phyloP scores from a whole-genome alignment of 768 basidiomycete species.

The Macrolepiota dolichaula region DNA sequence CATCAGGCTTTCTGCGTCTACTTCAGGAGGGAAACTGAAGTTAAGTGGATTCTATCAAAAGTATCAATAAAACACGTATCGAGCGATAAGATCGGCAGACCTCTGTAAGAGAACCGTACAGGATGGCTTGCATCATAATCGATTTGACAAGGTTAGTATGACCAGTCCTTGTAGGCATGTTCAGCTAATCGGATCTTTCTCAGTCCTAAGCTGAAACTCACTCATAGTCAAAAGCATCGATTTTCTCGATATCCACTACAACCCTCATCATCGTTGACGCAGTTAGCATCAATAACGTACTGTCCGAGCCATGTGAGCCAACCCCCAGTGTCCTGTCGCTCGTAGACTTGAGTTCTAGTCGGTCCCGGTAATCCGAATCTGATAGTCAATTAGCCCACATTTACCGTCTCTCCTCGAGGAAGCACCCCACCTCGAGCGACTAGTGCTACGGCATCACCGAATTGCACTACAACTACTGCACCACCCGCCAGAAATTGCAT shows the following conservation, averaged over 20 bases:
- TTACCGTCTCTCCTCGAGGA: no score
- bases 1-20: constrained; percentile 79
- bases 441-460: constrained; percentile 73
- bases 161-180: constrained; percentile 42
- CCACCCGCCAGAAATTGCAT: constrained; percentile 62
- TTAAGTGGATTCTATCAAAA: constrained; percentile 63
- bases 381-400: not conserved
- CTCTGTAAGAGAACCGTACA: constrained; percentile 68
- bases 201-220: constrained; percentile 29
- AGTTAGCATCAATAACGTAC: constrained; percentile 56
- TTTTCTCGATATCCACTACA: constrained; percentile 55
- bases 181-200: constrained; percentile 2
- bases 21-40: constrained; percentile 77
- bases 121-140: constrained; percentile 79
- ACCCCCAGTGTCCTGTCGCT: constrained; percentile 70
- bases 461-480: constrained; percentile 58
- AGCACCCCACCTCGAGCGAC: constrained; percentile 55
- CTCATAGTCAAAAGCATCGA: constrained; percentile 61
- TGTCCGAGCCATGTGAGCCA: constrained; percentile 50
- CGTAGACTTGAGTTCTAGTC: constrained; percentile 66
- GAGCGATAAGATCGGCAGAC: constrained; percentile 28
- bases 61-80: not conserved
- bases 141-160: constrained; percentile 69
- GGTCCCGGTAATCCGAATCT: constrained; percentile 72
- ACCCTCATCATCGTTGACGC: constrained; percentile 71